Evolutionary conservation across 306 rosid genomes (phyloP), one percentile per base, ranked within the genome.

Genomic region (Fragaria ananassa): DNA sequence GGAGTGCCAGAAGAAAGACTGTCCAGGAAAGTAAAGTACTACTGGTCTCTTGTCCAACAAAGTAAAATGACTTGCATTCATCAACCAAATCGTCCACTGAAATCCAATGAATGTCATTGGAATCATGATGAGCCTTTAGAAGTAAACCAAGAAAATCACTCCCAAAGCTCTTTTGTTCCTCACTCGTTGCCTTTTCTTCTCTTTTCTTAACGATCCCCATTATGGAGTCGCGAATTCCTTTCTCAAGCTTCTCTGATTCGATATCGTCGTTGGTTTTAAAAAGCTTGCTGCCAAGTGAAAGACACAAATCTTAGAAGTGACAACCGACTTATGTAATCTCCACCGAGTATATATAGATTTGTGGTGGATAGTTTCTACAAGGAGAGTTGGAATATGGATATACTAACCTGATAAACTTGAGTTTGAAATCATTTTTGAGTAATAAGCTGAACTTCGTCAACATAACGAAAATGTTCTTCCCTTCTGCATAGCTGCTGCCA

Each of bases 31-130:
- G 81, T 70, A 79, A 47, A 27, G 37, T 68, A 5, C 17, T 76
- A 25, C 74, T 79, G 67, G 84, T 83, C 50, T 79, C 86, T 66
- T 83, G 83, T n/a, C 83, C 74, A 29, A 75, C 71, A 53, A 82
- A 37, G 23, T 72, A 82, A 35, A 72, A 66, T 8, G 79, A 72
- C 74, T 79, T 83, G 75, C 86, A 79, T 42, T 83, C 86, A 39
- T 76, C 81, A 44, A 76, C 62, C 39, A 83, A 10, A 61, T 79
- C 72, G 13, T 71, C 72, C n/a, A 76, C 60, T 2, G 83, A 79
- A 37, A 76, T 71, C 27, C 71, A 23, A 51, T 56, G 58, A 57
- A 72, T 76, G n/a, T 58, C 60, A 45, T 71, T 25, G 25, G 60
- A 34, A 46, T 70, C 83, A 75, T 79, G 80, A 37, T 62, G 62